phyloP scores from a whole-genome alignment of 2,329 filamentous ascomycete species.

The Trichoderma atroviride region DNA sequence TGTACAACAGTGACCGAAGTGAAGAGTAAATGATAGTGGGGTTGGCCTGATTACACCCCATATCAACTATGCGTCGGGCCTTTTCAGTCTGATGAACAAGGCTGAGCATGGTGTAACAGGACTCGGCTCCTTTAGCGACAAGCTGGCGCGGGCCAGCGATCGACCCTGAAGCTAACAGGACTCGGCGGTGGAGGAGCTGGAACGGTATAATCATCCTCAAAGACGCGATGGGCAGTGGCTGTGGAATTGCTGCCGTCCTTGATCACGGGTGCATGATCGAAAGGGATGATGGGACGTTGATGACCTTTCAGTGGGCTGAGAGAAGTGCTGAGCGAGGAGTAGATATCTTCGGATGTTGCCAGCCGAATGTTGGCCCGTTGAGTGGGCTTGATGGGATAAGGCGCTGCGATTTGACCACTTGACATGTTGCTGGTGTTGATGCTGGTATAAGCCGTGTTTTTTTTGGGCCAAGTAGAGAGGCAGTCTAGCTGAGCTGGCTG shows the following conservation, averaged over 20 bases:
- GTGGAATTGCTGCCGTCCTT: slow-evolving; percentile 46
- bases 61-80: not conserved
- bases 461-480: not conserved
- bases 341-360: slow-evolving; percentile 52
- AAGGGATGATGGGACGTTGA: slow-evolving; percentile 13
- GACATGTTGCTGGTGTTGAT: slow-evolving; percentile 38
- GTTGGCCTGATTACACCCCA: not conserved
- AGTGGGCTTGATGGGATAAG: slow-evolving; percentile 52
- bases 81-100: slow-evolving; percentile 2
- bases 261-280: slow-evolving; percentile 50
- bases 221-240: slow-evolving; percentile 54
- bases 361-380: slow-evolving; percentile 48
- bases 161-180: slow-evolving; percentile 62
- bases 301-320: slow-evolving; percentile 19
- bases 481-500: not conserved
- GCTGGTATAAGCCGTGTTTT: not conserved
- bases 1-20: slow-evolving; percentile 19
- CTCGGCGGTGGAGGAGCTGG: slow-evolving; percentile 67
- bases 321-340: slow-evolving; percentile 51
- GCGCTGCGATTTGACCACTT: slow-evolving; percentile 44
- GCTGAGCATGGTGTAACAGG: slow-evolving; percentile 22
- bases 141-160: slow-evolving; percentile 54
- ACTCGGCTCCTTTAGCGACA: slow-evolving; percentile 33
- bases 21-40: not conserved
- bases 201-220: slow-evolving; percentile 63